Evolutionary conservation across 1,284 basidiomycete genomes (phyloP).

Genomic region (Tylopilus sp.): DNA sequence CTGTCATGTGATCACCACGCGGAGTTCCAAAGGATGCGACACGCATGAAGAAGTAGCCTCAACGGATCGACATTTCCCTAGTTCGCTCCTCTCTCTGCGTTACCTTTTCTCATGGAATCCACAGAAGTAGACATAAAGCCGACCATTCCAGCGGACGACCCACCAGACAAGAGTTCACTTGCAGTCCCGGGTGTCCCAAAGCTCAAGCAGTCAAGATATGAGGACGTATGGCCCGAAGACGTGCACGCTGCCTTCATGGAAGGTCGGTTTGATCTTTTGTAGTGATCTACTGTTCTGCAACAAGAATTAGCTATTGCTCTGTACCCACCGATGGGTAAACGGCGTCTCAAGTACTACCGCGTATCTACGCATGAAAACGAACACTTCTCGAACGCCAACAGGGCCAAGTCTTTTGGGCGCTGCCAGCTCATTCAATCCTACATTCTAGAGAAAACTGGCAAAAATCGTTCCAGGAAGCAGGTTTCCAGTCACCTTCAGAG

Average conservation of each 20-base stretch:
- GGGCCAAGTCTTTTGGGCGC: slow-evolving; percentile 31
- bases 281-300: slow-evolving; percentile 6
- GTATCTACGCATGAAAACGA: slow-evolving; percentile 20
- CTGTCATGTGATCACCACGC: slow-evolving; percentile 28
- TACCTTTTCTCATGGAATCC: slow-evolving; percentile 23
- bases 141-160: slow-evolving; percentile 4
- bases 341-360: slow-evolving; percentile 33
- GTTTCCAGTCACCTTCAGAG: slow-evolving; percentile 34
- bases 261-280: slow-evolving; percentile 20
- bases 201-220: slow-evolving; percentile 32
- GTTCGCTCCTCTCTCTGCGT: slow-evolving; percentile 3
- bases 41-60: slow-evolving; percentile 4
- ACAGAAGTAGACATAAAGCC: slow-evolving; percentile 18
- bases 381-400: slow-evolving; percentile 9
- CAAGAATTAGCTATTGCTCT: slow-evolving; percentile 23
- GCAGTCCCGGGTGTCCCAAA: slow-evolving; percentile 6
- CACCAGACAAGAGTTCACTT: background rate
- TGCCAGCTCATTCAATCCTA: slow-evolving; percentile 36
- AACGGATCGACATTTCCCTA: background rate
- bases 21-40: slow-evolving; percentile 24
- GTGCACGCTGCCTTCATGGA: slow-evolving; percentile 37
- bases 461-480: slow-evolving; percentile 33
- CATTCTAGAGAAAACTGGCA: slow-evolving; percentile 34
- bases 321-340: slow-evolving; percentile 36
- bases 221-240: slow-evolving; percentile 34